Evolutionary conservation across 768 basidiomycete species (phyloP), one percentile per base, ranked within the genome.

Genomic region (Rhizopogon vinicolor): DNA sequence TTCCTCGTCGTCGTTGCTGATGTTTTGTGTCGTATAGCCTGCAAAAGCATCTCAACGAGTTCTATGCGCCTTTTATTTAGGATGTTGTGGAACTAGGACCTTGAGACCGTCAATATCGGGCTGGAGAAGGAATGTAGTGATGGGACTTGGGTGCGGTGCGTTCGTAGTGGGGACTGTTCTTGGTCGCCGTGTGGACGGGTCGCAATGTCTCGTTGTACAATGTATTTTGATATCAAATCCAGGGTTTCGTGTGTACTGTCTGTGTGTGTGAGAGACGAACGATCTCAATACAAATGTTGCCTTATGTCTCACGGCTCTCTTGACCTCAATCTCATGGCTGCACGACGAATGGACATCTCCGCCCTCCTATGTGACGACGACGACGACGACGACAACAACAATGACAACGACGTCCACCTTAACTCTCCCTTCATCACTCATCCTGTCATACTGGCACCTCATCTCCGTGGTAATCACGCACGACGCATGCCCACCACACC

Each of bases 161-260:
- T 74, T 71, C 73, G 76, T 72, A 66, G 65, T 76, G 76, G 82
- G 64, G 72, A 72, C 76, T 72, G 77, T 91, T 87, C 83, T 83
- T 79, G 80, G 82, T 74, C 69, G 62, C 78, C 78, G 78, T 71
- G 67, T 89, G 88, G 85, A 79, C 75, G 67, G 65, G 78, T 79
- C 87, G 90, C 90, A 92, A 91, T 90, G 89, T 91, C 87, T 83
- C 80, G 89, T 90, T 84, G 87, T 87, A 91, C 86, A 91, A 37
- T 37, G 35, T 37, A 25, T 25, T 25, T 35, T 72, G 46, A 35
- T 19, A 25, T 50, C 40, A 28, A 7, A 42, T 52, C 33, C 31
- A 16, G 40, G 7, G 16, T 35, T 25, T 9, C 41, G 35, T 37
- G 35, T 37, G 13, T 37, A 33, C 31, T 9, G 31, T 33, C 9